Evolutionary conservation across 768 basidiomycete species (phyloP).

Genomic region (Pleurotus giganteus): DNA sequence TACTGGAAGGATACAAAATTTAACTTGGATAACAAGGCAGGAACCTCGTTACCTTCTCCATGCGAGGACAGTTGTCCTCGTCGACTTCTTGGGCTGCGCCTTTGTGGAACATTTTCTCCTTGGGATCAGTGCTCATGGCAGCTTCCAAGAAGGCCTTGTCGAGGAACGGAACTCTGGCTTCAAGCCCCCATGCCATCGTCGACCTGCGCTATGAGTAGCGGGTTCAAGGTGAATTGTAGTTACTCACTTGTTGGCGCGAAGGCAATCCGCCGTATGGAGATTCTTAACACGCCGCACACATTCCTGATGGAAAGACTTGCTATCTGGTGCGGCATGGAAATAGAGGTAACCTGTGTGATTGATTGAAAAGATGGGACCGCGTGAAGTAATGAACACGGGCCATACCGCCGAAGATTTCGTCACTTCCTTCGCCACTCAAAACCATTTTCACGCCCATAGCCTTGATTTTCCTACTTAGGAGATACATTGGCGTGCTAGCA

Average conservation of each 20-base stretch:
- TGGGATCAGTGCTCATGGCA: conserved; percentile 86
- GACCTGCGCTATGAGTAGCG: conserved; percentile 47
- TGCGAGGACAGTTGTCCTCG: conserved; percentile 81
- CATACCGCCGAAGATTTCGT: conserved; percentile 93
- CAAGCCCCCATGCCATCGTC: conserved; percentile 99
- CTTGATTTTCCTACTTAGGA: conserved; percentile 97
- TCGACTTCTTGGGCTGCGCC: conserved; percentile 73
- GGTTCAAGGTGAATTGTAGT: background rate
- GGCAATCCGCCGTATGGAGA: conserved; percentile 94
- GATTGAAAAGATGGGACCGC: conserved; percentile 1
- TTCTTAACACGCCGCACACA: conserved; percentile 94
- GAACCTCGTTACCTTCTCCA: conserved; percentile 81
- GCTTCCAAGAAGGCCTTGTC: conserved; percentile 96
- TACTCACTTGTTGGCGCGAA: conserved; percentile 93
- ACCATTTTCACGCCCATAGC: conserved; percentile 99
- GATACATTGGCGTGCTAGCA: conserved; percentile 98
- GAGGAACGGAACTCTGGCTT: conserved; percentile 97
- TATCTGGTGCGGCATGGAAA: conserved; percentile 96
- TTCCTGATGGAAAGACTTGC: conserved; percentile 90
- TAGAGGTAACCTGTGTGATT: conserved; percentile 81
- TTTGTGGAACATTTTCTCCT: conserved; percentile 87
- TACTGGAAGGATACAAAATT: conserved; percentile 50
- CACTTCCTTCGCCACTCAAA: conserved; percentile 93
- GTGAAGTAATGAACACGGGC: background rate
- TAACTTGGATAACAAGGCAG: background rate